Base-by-base conservation (phyloP, 495 filamentous ascomycete species). In the Rhypophila decipiens region DNA sequence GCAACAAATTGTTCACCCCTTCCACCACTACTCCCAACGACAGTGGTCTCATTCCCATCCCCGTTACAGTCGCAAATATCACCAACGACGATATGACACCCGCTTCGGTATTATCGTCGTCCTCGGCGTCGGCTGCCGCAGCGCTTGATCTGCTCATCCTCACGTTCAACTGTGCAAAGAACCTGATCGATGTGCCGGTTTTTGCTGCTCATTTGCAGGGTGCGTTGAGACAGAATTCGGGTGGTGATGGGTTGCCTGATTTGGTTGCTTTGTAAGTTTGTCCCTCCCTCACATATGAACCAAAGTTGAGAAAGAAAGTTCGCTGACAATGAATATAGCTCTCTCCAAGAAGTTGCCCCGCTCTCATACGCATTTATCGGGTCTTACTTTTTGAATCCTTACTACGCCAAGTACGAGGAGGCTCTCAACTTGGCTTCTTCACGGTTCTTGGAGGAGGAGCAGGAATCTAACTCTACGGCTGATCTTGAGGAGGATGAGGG, bases 321-420 rank as follows among this genome's bases (percentile, higher is more conserved):
- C n/a, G n/a, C n/a, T n/a, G n/a, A n/a, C n/a, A n/a, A n/a, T n/a
- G n/a, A n/a, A 3, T 23, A 40, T 50, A 76, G 72, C 57, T 90
- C 82, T 35, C 79, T 98, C 12, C 90, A 98, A 67, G 93, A 98
- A 65, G 76, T 96, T 49, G 87, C 90, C 5, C 93, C 94, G 0
- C 75, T 96, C 23, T 74, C 82, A 21, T 79, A 86, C 55, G 75
- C 88, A 13, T 93, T 98, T 59, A 80, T 97, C 8, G 90, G 90
- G n/a, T 85, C 87, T 38, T 82, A 84, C 15, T 82, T 82, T 46
- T 66, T 97, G n/a, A 67, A 67, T 10, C 82, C 84, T 1, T 97
- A 94, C 61, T 81, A 93, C 57, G 66, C 77, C 22, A 70, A 74
- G 2, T 82, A 93, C 58, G 66, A 70, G 10, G 70, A 79, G 41